A percentile compares a stretch with the other conserved stretches of the same genome.
Conservation (phyloP, 176 grass and related monocot species). For the Triticum dicoccoides region DNA sequence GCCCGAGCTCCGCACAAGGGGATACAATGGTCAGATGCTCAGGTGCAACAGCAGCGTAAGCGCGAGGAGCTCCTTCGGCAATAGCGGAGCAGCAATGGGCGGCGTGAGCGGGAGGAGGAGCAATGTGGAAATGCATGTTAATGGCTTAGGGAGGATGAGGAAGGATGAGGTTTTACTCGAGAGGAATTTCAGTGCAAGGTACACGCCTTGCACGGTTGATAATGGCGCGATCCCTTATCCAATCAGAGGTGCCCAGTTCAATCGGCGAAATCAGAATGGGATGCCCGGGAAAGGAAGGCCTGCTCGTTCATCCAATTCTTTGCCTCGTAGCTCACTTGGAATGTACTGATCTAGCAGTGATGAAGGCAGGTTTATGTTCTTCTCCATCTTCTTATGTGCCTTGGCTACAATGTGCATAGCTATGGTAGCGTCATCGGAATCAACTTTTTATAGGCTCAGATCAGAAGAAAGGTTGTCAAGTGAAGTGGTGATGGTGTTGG, state of each 20-base stretch:
- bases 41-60: constrained; percentile 77
- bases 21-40: constrained; percentile 54
- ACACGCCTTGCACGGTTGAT: constrained; percentile 36
- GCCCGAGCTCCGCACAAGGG: constrained; percentile 50
- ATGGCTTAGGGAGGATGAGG: constrained; percentile 48
- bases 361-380: background rate
- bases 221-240: constrained; percentile 42
- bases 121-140: constrained; percentile 37
- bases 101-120: constrained; percentile 45
- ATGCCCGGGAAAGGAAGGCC: constrained; percentile 35
- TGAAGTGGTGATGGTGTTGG: constrained; percentile 18
- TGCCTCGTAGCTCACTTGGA: constrained; percentile 43
- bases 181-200: constrained; percentile 62
- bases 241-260: constrained; percentile 27
- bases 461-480: background rate
- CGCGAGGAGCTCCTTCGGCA: constrained; percentile 57
- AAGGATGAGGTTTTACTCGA: constrained; percentile 69
- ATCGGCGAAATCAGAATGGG: constrained; percentile 40
- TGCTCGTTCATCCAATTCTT: constrained; percentile 35
- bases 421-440: background rate
- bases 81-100: constrained; percentile 9
- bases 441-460: constrained; percentile 15
- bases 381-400: background rate
- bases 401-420: constrained; percentile 32
- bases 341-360: constrained; percentile 38